Conservation (phyloP, 2,329 filamentous ascomycete genomes). For the Endocalyx cinctus region DNA sequence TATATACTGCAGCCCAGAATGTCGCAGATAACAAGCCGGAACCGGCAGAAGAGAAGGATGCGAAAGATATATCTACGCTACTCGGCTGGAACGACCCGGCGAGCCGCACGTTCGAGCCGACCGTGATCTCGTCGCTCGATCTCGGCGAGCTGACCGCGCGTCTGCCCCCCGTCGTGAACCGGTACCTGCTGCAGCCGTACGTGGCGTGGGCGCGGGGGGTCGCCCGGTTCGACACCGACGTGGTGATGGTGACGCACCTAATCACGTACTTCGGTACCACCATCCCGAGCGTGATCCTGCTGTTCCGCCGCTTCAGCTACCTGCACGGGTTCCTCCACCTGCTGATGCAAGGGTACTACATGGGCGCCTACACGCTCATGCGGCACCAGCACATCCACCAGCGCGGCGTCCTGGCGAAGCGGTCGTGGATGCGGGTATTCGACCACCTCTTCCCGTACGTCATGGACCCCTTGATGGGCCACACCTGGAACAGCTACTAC, state of each 20-base stretch:
- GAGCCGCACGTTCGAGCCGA: slow-evolving; percentile 39
- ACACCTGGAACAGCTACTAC: slow-evolving; percentile 81
- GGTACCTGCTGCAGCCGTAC: slow-evolving; percentile 18
- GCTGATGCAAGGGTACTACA: slow-evolving; percentile 62
- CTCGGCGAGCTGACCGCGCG: slow-evolving; percentile 28
- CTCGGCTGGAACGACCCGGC: slow-evolving; percentile 37
- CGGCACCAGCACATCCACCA: slow-evolving; percentile 83
- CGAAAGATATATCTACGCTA: slow-evolving; percentile 30
- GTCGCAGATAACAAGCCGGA: too few relatives aligned
- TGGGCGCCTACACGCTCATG: slow-evolving; percentile 73
- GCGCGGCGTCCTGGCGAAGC: slow-evolving; percentile 59
- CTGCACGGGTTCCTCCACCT: slow-evolving; percentile 63
- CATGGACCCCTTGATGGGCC: slow-evolving; percentile 71
- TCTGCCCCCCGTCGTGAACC: slow-evolving; percentile 23
- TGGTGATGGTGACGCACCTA: slow-evolving; percentile 74
- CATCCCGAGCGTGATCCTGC: slow-evolving; percentile 61
- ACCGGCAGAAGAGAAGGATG: slow-evolving; percentile 24
- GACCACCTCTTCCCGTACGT: slow-evolving; percentile 69
- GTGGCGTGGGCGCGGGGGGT: slow-evolving; percentile 20
- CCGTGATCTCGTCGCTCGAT: slow-evolving; percentile 39
- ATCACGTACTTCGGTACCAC: slow-evolving; percentile 66
- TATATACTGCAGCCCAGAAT: too few relatives aligned
- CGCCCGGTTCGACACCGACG: slow-evolving; percentile 43
- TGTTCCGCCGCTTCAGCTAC: slow-evolving; percentile 63
- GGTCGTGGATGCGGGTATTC: slow-evolving; percentile 39